Evolutionary conservation across 805 yeast species (phyloP), one percentile per base, ranked within the genome.

Genomic region (Lachancea cidri): DNA sequence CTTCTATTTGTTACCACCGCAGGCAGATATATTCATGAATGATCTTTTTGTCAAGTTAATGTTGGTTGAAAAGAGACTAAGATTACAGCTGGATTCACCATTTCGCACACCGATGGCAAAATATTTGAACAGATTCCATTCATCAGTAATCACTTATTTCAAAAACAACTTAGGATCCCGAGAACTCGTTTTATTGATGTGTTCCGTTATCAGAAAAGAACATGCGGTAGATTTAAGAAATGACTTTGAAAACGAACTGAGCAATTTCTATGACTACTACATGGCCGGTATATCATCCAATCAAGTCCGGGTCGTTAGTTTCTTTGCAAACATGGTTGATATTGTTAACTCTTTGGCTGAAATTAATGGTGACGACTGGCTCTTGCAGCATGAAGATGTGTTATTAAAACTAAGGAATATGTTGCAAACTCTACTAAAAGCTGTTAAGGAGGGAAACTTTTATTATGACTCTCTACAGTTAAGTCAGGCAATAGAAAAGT

Each of bases 61-160:
- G 48, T 80, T 77, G 43, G 67, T 93, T 54, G 98, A 93, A 62
- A 79, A 83, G 3, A 83, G 82, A 45, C 68, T 93, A 52, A 83
- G 96, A 42, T 79, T 96, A 17, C 86, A 85, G 47, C 85, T 86
- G 43, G 72, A 72, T 32, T 86, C 97, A 1, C 97, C 98, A 3
- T 89, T 93, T 70, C 73, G 98, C 49, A 73, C 70, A n/a, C 96
- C 98, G 2, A 76, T 91, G 35, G 89, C 94, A 5, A 83, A 83
- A 57, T 93, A 84, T 55, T 67, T 93, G 63, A 79, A 88, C 60
- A 70, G 96, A 45, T 91, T 88, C 59, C 79, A 94, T 2, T 76
- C 73, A 17, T 84, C 89, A 49, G 74, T 94, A 3, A 69, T 79
- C 38, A 78, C 77, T 20, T 85, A 80, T 55, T 89, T 86, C 64